phyloP scores from a whole-genome alignment of 2,329 filamentous ascomycete genomes.

The Monilinia polystroma region DNA sequence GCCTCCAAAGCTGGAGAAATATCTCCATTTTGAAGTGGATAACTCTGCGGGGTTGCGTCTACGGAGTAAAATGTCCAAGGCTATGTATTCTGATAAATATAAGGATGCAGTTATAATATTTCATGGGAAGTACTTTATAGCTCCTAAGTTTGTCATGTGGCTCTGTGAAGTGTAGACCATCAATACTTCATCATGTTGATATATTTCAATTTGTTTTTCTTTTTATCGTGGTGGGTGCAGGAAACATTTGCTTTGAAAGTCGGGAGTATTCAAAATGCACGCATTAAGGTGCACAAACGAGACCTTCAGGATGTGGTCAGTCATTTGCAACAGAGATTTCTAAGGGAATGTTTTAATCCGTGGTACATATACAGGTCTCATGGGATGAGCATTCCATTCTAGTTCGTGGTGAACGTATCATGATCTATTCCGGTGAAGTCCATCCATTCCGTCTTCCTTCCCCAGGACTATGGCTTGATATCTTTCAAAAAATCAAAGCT shows the following conservation, averaged over 20 bases:
- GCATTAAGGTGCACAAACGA: constrained; percentile 39
- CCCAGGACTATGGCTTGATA: constrained; percentile 62
- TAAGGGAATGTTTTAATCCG: background rate
- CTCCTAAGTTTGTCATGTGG: background rate
- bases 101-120: background rate
- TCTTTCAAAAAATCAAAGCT: constrained; percentile 81
- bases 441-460: constrained; percentile 63
- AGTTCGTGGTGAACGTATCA: constrained; percentile 59
- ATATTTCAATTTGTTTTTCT: background rate
- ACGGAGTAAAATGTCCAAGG: background rate
- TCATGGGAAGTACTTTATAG: background rate
- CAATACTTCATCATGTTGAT: background rate
- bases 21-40: background rate
- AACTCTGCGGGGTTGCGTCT: background rate
- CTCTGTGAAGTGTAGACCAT: background rate
- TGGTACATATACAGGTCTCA: constrained; percentile 45
- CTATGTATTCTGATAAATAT: background rate
- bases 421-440: constrained; percentile 63
- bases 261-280: constrained; percentile 10
- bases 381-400: constrained; percentile 64
- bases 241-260: constrained; percentile 30
- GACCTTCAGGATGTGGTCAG: constrained; percentile 57
- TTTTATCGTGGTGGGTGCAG: background rate
- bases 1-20: background rate
- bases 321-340: constrained; percentile 21